These are phyloP conservation scores for Mycena pura DNA, from an alignment of 768 basidiomycete genomes.

Conservation along the genomic window DNA sequence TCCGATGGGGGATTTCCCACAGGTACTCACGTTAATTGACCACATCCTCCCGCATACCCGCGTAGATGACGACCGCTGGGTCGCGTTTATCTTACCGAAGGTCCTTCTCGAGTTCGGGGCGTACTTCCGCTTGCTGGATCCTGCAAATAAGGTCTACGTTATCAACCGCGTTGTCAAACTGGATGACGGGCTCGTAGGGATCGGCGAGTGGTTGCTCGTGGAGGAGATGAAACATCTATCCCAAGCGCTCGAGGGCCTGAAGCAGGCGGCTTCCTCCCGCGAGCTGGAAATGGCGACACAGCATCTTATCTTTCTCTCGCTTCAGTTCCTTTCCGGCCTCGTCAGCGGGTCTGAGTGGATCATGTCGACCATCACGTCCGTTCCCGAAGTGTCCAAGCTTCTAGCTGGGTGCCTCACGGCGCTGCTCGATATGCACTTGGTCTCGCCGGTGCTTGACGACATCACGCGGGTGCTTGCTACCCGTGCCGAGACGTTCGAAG, in stretches of 20 bases:
- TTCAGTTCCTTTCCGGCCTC: slow-evolving; percentile 58
- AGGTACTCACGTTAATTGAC: slow-evolving; percentile 64
- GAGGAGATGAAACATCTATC: slow-evolving; percentile 66
- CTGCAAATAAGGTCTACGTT: slow-evolving; percentile 59
- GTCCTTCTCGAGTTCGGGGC: slow-evolving; percentile 58
- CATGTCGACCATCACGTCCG: slow-evolving; percentile 46
- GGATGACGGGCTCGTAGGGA: slow-evolving; percentile 61
- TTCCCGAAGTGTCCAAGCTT: slow-evolving; percentile 48
- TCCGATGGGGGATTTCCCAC: slow-evolving; percentile 61
- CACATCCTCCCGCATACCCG: slow-evolving; percentile 54
- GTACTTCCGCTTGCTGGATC: slow-evolving; percentile 65
- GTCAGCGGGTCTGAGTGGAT: slow-evolving; percentile 52
- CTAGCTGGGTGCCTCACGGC: slow-evolving; percentile 51
- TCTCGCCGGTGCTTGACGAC: slow-evolving; percentile 50
- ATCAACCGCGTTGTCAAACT: slow-evolving; percentile 61
- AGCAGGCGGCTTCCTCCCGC: slow-evolving; percentile 33
- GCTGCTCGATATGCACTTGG: slow-evolving; percentile 56
- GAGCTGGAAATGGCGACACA: slow-evolving; percentile 48
- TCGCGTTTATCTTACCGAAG: slow-evolving; percentile 60
- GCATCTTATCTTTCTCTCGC: slow-evolving; percentile 54
- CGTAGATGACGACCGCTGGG: slow-evolving; percentile 53
- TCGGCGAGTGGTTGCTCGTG: slow-evolving; percentile 74
- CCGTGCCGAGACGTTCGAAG: slow-evolving; percentile 28
- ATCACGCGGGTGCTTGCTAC: slow-evolving; percentile 32
- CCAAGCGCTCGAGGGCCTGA: slow-evolving; percentile 44